phyloP scores from a whole-genome alignment of 192 early-diverging fungal genomes.

The Pilaira anomala region DNA sequence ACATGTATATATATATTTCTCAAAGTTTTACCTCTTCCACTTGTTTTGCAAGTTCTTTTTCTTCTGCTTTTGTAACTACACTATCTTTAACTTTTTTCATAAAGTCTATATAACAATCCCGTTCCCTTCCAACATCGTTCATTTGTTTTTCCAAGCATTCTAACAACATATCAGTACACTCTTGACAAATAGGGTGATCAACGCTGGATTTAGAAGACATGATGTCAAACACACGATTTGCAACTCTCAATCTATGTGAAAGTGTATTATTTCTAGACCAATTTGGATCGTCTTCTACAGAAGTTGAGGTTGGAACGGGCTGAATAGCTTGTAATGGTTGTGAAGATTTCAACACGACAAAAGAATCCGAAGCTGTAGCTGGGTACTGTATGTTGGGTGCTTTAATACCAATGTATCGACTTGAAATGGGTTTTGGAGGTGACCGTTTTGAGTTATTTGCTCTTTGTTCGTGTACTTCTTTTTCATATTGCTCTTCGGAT shows the following conservation, averaged over 20 bases:
- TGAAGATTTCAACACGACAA: constrained; percentile 45
- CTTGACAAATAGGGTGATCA: constrained; percentile 85
- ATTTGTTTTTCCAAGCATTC: constrained; percentile 68
- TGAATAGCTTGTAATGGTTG: not conserved
- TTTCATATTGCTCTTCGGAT: constrained; percentile 30
- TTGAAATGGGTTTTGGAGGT: constrained; percentile 4
- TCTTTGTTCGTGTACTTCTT: not conserved
- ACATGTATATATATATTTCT: constrained; percentile 24
- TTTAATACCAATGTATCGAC: constrained; percentile 13
- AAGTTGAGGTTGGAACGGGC: not conserved
- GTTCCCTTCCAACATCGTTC: constrained; percentile 65
- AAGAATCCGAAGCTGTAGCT: constrained; percentile 49
- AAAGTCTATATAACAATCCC: constrained; percentile 74
- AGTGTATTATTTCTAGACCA: constrained; percentile 31
- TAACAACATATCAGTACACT: constrained; percentile 81
- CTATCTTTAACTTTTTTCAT: constrained; percentile 56
- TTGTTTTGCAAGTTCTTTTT: constrained; percentile 51
- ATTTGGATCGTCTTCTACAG: constrained; percentile 4
- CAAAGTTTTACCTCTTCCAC: constrained; percentile 48
- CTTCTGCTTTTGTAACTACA: constrained; percentile 44
- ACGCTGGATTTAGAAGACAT: constrained; percentile 72
- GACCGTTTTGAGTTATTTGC: not conserved
- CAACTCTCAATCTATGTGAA: constrained; percentile 55
- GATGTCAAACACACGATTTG: constrained; percentile 72
- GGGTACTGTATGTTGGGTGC: constrained; percentile 11